Percentiles rank a stretch among this genome's conserved stretches.
Evolutionary conservation across 108 stramenopile species (phyloP).

Genomic region (Mediolabrus comicus): DNA sequence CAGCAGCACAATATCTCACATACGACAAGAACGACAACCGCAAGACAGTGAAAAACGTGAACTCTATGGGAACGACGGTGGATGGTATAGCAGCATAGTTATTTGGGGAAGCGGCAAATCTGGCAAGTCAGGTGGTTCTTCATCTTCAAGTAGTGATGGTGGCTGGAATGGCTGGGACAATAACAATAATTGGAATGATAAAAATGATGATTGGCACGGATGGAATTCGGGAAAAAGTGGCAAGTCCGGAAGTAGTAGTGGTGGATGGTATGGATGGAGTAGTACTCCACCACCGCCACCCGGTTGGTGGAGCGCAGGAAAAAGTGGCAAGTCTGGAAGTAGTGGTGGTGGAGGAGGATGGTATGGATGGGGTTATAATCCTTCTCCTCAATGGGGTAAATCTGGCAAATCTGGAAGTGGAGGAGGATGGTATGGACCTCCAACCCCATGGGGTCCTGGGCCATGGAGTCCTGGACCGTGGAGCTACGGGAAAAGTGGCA

Average conservation of each 20-base stretch:
- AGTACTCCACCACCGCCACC: background rate
- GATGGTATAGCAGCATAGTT: background rate
- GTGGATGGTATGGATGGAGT: background rate
- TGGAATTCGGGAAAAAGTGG: constrained; percentile 7
- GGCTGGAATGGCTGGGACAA: no score
- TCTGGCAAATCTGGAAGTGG: background rate
- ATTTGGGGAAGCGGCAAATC: background rate
- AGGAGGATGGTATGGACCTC: background rate
- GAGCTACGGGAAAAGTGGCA: background rate
- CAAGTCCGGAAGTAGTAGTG: constrained; percentile 15
- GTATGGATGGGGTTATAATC: background rate
- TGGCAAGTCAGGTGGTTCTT: background rate
- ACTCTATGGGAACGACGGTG: background rate
- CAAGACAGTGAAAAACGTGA: background rate
- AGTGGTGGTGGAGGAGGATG: background rate
- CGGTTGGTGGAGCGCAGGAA: constrained; percentile 1
- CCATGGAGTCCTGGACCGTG: background rate
- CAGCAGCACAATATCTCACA: no score
- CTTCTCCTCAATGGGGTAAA: background rate
- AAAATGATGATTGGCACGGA: background rate
- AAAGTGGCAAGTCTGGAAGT: background rate
- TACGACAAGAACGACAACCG: no score
- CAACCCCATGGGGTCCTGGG: no score
- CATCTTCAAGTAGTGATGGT: no score
- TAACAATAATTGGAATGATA: no score